phyloP scores from a whole-genome alignment of 2,329 filamentous ascomycete genomes.

The Sclerotinia subarctica region DNA sequence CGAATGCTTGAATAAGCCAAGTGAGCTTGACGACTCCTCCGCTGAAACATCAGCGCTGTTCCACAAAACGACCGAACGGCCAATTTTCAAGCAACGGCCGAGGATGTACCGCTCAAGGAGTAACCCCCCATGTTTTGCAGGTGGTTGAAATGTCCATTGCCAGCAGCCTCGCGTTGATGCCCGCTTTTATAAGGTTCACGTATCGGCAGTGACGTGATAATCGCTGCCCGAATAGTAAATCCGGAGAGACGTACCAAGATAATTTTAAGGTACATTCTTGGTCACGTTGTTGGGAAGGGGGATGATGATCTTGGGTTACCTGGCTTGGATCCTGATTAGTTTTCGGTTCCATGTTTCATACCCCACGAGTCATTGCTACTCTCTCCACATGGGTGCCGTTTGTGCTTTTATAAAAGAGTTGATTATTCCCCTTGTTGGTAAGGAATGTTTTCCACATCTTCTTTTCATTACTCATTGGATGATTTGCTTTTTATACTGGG shows the following conservation, averaged over 20 bases:
- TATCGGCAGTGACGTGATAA: background rate
- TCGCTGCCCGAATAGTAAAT: conserved; percentile 6
- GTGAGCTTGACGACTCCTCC: background rate
- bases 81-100: background rate
- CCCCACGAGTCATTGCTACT: background rate
- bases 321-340: background rate
- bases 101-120: conserved; percentile 16
- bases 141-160: background rate
- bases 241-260: background rate
- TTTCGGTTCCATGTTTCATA: background rate
- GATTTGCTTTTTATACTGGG: background rate
- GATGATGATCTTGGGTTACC: conserved; percentile 2
- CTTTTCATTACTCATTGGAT: conserved; percentile 4
- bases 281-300: conserved; percentile 5
- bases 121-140: background rate
- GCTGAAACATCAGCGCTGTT: background rate
- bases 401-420: conserved; percentile 10
- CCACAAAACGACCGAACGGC: conserved; percentile 10
- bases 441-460: background rate
- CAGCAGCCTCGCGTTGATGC: background rate
- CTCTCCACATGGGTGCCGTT: background rate
- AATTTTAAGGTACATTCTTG: background rate
- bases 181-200: background rate
- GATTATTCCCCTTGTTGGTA: conserved; percentile 4
- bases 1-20: conserved; percentile 3